Base-by-base conservation (phyloP, 2,329 filamentous ascomycete species). In the Xylaria sp. region DNA sequence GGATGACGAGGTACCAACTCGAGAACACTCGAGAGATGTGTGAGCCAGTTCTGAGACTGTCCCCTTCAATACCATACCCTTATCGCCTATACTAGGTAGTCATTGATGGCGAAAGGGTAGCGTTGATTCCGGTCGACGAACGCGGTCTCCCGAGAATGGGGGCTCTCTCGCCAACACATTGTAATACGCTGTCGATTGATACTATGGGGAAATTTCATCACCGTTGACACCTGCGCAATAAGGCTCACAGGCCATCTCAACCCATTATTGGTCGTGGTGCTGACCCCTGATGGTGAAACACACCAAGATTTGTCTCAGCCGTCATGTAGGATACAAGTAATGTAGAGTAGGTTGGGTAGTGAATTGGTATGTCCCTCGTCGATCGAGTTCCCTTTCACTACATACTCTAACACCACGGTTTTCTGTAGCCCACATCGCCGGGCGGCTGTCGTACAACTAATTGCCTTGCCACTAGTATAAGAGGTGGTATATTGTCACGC, bases 341-440 rank as follows among this genome's bases (percentile, higher is more conserved):
- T 36, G 33, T 36, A 36, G 33, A 9, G 33, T 55, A 55, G 28
- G 25, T 20, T 54, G 23, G 25, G 28, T 28, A 28, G 28, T 28
- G 28, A 28, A 23, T 10, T 33, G 13, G 51, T 65, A 46, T 54
- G 62, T 54, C 39, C 39, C 51, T 62, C 63, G 55, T 62, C 23
- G 28, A 48, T 64, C 62, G 41, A 55, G 46, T 63, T 63, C 57
- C 57, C 61, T 51, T 63, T 28, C 49, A 60, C 63, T 15, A 51
- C 48, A 12, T 31, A 31, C 63, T 49, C 59, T 20, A 55, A 20
- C 54, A 51, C 52, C 33, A 64, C 54, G 46, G 56, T 43, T 60
- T 49, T 60, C 57, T 64, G 43, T 64, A 68, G 67, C 61, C 54
- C 71, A 72, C 71, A 73, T 73, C 66, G 70, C 46, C 60, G 52